Conservation (phyloP, 2,329 filamentous ascomycete genomes). For the Diplocarpon mali region DNA sequence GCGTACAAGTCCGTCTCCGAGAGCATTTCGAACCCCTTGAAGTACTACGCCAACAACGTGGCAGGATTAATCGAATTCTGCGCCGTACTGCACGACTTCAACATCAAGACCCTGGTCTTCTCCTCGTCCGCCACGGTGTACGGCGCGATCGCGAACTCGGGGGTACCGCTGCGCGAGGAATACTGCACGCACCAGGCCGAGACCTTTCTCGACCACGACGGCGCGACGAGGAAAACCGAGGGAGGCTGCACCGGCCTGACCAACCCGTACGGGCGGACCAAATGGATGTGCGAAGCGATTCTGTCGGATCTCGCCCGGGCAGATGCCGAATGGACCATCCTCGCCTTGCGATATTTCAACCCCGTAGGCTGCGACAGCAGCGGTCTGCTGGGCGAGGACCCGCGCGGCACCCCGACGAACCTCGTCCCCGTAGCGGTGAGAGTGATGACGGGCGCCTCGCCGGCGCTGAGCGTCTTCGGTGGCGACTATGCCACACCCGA, state of each 20-base stretch:
- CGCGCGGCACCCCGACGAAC: slow-evolving; percentile 49
- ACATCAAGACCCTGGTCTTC: slow-evolving; percentile 55
- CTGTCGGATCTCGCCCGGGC: slow-evolving; percentile 47
- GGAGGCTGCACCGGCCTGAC: slow-evolving; percentile 45
- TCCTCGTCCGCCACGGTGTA: slow-evolving; percentile 58
- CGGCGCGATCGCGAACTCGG: slow-evolving; percentile 39
- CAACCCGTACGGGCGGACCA: slow-evolving; percentile 54
- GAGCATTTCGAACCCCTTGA: slow-evolving; percentile 46
- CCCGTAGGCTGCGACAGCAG: slow-evolving; percentile 53
- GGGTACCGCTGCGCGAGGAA: slow-evolving; percentile 41
- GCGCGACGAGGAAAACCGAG: not conserved
- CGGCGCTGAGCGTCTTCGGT: slow-evolving; percentile 47
- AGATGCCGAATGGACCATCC: slow-evolving; percentile 49
- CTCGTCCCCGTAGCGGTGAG: slow-evolving; percentile 52
- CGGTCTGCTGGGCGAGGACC: slow-evolving; percentile 51
- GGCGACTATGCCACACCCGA: slow-evolving; percentile 53
- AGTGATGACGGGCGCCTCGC: slow-evolving; percentile 43
- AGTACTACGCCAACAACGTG: slow-evolving; percentile 57
- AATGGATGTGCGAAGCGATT: slow-evolving; percentile 56
- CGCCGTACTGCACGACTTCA: slow-evolving; percentile 41
- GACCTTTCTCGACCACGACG: slow-evolving; percentile 5
- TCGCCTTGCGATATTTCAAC: slow-evolving; percentile 54
- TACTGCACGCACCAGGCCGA: slow-evolving; percentile 29
- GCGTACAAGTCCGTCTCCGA: slow-evolving; percentile 56
- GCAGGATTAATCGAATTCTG: slow-evolving; percentile 49